phyloP scores from a whole-genome alignment of 768 basidiomycete genomes.

The Amanita jacksonii region DNA sequence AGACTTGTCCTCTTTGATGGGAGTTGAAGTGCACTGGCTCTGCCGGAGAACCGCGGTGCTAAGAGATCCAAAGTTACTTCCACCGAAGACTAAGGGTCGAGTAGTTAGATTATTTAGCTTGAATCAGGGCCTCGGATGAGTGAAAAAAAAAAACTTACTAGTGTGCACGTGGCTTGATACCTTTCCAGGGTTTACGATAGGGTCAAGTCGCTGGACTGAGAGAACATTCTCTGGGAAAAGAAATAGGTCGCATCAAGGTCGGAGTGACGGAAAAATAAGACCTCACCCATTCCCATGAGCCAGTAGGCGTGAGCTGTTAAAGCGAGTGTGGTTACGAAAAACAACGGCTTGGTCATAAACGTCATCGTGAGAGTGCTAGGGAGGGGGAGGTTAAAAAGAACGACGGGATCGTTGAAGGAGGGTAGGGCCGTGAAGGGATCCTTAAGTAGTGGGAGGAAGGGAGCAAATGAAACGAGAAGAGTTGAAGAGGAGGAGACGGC shows the following conservation, averaged over 20 bases:
- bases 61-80: conserved; percentile 39
- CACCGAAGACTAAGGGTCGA: conserved; percentile 48
- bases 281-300: conserved; percentile 35
- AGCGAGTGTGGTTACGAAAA: conserved; percentile 22
- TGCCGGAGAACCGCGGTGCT: conserved; percentile 31
- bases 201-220: conserved; percentile 33
- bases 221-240: conserved; percentile 26
- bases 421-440: background rate
- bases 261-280: background rate
- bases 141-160: too few species aligned
- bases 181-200: conserved; percentile 31
- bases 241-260: background rate
- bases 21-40: conserved; percentile 44
- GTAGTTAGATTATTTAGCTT: too few species aligned
- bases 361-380: conserved; percentile 3
- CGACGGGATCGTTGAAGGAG: background rate
- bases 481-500: background rate
- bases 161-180: conserved; percentile 38
- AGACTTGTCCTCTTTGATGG: conserved; percentile 44
- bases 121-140: too few species aligned
- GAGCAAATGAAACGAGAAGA: background rate
- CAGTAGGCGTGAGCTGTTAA: conserved; percentile 33
- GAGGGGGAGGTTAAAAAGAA: conserved; percentile 3
- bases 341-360: conserved; percentile 20
- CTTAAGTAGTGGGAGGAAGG: background rate